Base-by-base conservation (phyloP, 139 green algal genomes). In the Coccomyxa sp. region DNA sequence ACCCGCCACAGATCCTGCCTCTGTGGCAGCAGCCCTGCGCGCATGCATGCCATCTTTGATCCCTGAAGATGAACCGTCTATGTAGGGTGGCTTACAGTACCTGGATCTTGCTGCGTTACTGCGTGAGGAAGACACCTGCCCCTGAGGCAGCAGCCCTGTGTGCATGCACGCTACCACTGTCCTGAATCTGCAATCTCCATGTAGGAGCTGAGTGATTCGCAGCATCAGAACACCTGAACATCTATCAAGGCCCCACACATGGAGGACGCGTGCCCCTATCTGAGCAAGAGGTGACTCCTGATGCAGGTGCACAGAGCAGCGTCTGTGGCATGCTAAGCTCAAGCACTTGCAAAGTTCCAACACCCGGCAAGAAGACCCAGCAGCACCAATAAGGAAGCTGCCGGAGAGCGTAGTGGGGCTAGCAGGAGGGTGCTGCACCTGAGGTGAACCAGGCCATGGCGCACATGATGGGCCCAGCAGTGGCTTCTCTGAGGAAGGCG, bases 401-500 rank as follows among this genome's bases (percentile, higher is more conserved):
- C n/a, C n/a, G n/a, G n/a, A n/a, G n/a, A n/a, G n/a, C n/a, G n/a
- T n/a, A n/a, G n/a, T n/a, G n/a, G n/a, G n/a, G n/a, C n/a, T n/a
- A n/a, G n/a, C n/a, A n/a, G n/a, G n/a, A n/a, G 64, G 8, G 31
- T 22, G 16, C 22, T 77, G 8, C 74, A 86, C 82, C 74, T 69
- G 78, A 72, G 14, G 44, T 70, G 55, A 72, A 34, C 54, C 64
- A 87, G 16, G 87, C 83, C 3, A 91, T 76, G 38, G 34, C 14
- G 70, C 82, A 81, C 77, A 91, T 81, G 71, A 91, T 84, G 54
- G 87, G 86, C 0, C 64, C 87, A 29, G 87, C 87, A 16, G 68
- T 75, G 2, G 54, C 87, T 69, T 91, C 87, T 29, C 85, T 73
- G 33, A 74, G 18, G 36, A 91, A 88, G 16, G 83, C 87, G 76